These are phyloP conservation scores for Anaeramoeba ignava DNA, from an alignment of 78 protist species.

Conservation along the genomic window DNA sequence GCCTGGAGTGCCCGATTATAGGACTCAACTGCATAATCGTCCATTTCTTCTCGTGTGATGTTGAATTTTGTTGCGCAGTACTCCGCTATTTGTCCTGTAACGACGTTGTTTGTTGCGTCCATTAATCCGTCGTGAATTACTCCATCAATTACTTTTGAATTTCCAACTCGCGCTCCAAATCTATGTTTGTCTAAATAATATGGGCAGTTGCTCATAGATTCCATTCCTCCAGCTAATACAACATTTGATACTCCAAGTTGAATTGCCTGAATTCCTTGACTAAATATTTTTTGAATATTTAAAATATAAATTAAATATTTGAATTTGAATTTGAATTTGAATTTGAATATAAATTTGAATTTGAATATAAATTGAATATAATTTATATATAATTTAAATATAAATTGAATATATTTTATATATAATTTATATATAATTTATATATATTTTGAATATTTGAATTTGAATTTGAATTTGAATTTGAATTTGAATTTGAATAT, in stretches of 20 bases:
- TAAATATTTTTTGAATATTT: too few species aligned
- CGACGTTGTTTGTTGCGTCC: slow-evolving; percentile 35
- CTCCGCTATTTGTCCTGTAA: slow-evolving; percentile 82
- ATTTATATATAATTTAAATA: too few species aligned
- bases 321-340: too few species aligned
- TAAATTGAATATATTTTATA: too few species aligned
- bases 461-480: too few species aligned
- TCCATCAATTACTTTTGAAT: slow-evolving; percentile 25
- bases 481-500: too few species aligned
- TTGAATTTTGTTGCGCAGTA: slow-evolving; percentile 46
- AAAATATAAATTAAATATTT: too few species aligned
- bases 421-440: too few species aligned
- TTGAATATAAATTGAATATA: too few species aligned
- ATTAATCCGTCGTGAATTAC: slow-evolving; percentile 76
- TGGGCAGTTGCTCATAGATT: slow-evolving; percentile 86
- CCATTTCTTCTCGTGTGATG: slow-evolving; percentile 77
- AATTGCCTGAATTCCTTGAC: slow-evolving; percentile 73
- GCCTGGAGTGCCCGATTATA: slow-evolving; percentile 52
- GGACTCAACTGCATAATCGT: slow-evolving; percentile 57
- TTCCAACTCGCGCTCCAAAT: slow-evolving; percentile 44
- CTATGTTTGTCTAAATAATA: slow-evolving; percentile 20
- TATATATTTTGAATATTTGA: too few species aligned
- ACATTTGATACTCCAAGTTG: slow-evolving; percentile 41
- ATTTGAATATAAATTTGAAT: too few species aligned
- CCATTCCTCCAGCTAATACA: slow-evolving; percentile 90